Evolutionary conservation across 2,329 filamentous ascomycete genomes (phyloP), one percentile per base, ranked within the genome.

Genomic region (Colletotrichum australisinense): DNA sequence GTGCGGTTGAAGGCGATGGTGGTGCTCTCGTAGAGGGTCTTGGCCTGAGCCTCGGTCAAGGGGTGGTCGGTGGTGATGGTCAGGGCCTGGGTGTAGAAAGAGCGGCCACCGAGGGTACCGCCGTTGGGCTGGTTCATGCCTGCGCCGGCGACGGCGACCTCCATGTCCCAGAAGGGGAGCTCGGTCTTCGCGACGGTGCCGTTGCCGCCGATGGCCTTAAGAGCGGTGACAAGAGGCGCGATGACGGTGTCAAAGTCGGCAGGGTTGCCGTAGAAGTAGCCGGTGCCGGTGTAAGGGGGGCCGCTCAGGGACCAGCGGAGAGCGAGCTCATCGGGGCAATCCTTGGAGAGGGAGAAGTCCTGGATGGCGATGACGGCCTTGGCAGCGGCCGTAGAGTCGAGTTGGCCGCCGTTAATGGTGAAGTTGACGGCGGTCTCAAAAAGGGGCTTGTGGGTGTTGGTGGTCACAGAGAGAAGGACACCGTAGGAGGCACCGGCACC

Each of bases 211-310:
- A 75, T 58, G 19, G 53, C 53, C 19, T 72, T 56, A 5, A 72
- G 72, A 5, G 67, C 52, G 28, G 56, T 32, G 8, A 74, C 30
- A 8, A 75, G 74, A 0, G 74, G 74, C 0, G 71, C 74, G 16
- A 75, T 66, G 49, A 65, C 60, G 5, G 5, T 35, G 64, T 75
- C 74, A 16, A 74, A 75, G 9, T 56, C 42, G 55, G 67, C 46
- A 1, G 71, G 74, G 59, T 74, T 57, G 46, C 74, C 72, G 74
- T 75, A 75, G 67, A 74, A 75, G 72, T 68, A 74, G 26, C 74
- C 74, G 2, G 46, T 69, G 26, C 63, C 67, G 14, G 63, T 52
- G 67, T 67, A 72, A 0, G 56, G 58, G 4, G 69, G 64, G 7
- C 46, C 70, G 49, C 32, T 59, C 3, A 75, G 49, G 30, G 14